Conservation (phyloP, 768 basidiomycete species). For the Crassisporium funariophilum region DNA sequence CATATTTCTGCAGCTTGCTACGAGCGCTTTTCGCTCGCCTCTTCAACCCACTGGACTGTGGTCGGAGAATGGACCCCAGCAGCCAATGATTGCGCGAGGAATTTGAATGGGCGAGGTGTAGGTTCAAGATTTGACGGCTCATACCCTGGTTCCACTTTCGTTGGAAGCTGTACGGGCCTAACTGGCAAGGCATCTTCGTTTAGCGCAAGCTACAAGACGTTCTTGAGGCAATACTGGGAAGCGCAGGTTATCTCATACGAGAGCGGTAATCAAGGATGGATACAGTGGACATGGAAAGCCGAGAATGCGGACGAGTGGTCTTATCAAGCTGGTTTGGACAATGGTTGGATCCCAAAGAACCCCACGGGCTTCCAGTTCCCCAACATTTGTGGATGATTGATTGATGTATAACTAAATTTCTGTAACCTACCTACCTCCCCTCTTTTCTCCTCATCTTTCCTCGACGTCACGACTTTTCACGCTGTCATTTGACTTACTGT, state of each 20-base stretch:
- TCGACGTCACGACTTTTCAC: too few relatives aligned
- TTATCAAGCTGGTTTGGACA: constrained; percentile 76
- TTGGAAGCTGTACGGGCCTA: constrained; percentile 74
- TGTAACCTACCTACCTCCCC: too few relatives aligned
- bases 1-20: constrained; percentile 67
- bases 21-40: constrained; percentile 43
- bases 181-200: constrained; percentile 79
- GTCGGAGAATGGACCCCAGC: constrained; percentile 91
- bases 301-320: constrained; percentile 89
- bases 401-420: too few relatives aligned
- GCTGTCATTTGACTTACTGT: too few relatives aligned
- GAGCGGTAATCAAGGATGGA: constrained; percentile 62
- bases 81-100: constrained; percentile 75
- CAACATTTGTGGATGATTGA: constrained; percentile 61
- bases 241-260: constrained; percentile 80
- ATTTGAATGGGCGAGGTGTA: constrained; percentile 80
- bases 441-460: too few relatives aligned
- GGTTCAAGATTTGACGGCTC: constrained; percentile 70
- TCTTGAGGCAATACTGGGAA: constrained; percentile 82
- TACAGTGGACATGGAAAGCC: constrained; percentile 86
- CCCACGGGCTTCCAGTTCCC: constrained; percentile 55
- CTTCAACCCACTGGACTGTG: constrained; percentile 73
- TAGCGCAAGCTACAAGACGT: constrained; percentile 76
- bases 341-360: constrained; percentile 83
- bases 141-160: constrained; percentile 58